Evolutionary conservation across 805 yeast genomes (phyloP), one percentile per base, ranked within the genome.

Genomic region (Torulaspora delbrueckii): DNA sequence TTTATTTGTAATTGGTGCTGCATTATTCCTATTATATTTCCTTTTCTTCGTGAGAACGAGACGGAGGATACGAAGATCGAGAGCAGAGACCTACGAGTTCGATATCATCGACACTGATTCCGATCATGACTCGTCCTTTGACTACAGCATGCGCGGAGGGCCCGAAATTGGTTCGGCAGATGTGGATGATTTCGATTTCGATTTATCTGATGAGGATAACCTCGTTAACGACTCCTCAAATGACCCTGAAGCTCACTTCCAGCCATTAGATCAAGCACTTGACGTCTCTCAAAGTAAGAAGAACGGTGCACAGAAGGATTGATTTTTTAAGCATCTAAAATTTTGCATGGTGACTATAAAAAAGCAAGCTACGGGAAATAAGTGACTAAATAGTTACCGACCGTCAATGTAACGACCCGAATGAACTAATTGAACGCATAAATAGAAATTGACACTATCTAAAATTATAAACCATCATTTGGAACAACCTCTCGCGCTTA

Each of bases 61-160:
- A 50, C 72, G 70, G 49, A 67, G 70, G 52, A 65, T 72, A 52
- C 65, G 78, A 47, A 70, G 86, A 65, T 68, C 84, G 59, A 68
- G 89, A 66, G 78, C 83, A 56, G 88, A 82, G 32, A 79, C 79
- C 44, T 82, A 77, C 57, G 93, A 85, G 59, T 82, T 85, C 58
- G 95, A 85, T 59, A 79, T 84, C 38, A 85, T 85, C 37, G 84
- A 81, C 14, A 83, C 84, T 6, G 85, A 82, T 37, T 65, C 71
- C 7, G 71, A 68, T 25, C 63, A 63, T 37, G 70, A 67, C 30
- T 60, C 63, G 2, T 57, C 65, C 2, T 37, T 57, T 24, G 64
- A 59, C 25, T 52, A 51, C 27, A 50, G 51, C n/a, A 14, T 50
- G 2, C 37, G 13, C 12, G 52, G 46, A 18, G 42, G 58, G 2